Evolutionary conservation across 192 early-diverging fungal species (phyloP), one percentile per base, ranked within the genome.

Genomic region (Mortierella claussenii): DNA sequence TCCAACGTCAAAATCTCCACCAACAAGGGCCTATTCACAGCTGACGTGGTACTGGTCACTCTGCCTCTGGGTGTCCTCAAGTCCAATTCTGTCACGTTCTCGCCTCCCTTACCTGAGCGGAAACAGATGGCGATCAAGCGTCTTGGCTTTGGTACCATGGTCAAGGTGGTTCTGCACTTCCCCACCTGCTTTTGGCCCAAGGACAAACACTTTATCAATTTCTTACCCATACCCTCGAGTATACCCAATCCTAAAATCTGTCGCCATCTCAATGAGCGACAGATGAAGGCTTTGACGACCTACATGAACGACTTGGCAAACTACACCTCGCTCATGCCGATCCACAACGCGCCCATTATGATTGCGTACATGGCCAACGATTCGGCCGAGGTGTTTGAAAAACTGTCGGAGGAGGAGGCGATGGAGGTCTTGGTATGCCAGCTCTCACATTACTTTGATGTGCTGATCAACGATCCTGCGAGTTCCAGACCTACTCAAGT

Each of bases 1-100:
- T 74, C 69, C 23, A 58, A 26, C 13, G 73, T 76, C 32, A 66
- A 26, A 34, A 60, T 76, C 6, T 76, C 65, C 32, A 76, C 63
- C 61, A 76, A 62, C 73, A 76, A 67, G 47, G 64, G 73, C 1
- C 8, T 20, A 6, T 66, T 76, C 24, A 60, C 50, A 15, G 67
- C 78, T 1, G 81, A 83, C 33, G 37, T 69, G 13, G 78, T 83
- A 11, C 50, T 83, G 28, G 65, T 83, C 51, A 83, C 82, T 7
- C 46, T 83, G 10, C 82, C 82, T 23, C 68, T 83, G n/a, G 82
- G 82, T 6, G 76, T 83, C 37, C 75, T 83, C 33, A 78, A 83
- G 60, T 48, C 76, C 12, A 55, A 62, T 36, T 55, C 64, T 4
- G 51, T 68, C 28, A 44, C 45, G 5, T 83, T 83, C 50, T 65